phyloP scores from a whole-genome alignment of 169 alveolate species.

The Plasmodium reichenowi region DNA sequence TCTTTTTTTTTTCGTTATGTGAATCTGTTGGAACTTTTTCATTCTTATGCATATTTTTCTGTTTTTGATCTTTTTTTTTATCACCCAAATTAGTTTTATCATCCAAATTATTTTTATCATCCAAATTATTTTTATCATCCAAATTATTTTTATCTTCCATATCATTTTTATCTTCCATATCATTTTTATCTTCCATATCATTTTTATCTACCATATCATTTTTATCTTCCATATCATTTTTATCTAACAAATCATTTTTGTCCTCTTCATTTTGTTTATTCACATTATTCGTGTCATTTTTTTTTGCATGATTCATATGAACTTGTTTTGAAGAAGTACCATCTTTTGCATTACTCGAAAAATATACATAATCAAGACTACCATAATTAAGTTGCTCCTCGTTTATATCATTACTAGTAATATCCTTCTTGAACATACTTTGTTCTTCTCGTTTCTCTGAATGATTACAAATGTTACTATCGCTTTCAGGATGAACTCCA shows the following conservation, averaged over 20 bases:
- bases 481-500: background rate
- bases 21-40: too few relatives aligned
- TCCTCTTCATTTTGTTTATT: too few relatives aligned
- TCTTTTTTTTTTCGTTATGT: too few relatives aligned
- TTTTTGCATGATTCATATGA: too few relatives aligned
- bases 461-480: constrained; percentile 4
- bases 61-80: background rate
- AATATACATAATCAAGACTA: constrained; percentile 46
- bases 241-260: background rate
- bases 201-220: background rate
- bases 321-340: too few relatives aligned
- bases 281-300: too few relatives aligned
- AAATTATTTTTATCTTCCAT: background rate
- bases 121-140: background rate
- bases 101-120: background rate
- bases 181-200: background rate
- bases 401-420: background rate
- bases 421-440: background rate
- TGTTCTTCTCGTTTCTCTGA: background rate
- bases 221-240: background rate
- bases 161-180: background rate
- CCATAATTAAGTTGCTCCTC: background rate
- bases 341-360: background rate
- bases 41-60: too few relatives aligned
- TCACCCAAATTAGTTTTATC: background rate